A percentile compares a stretch with the other conserved stretches of the same genome.
Conservation (phyloP, 208 protist species). For the Trypanosoma mega region DNA sequence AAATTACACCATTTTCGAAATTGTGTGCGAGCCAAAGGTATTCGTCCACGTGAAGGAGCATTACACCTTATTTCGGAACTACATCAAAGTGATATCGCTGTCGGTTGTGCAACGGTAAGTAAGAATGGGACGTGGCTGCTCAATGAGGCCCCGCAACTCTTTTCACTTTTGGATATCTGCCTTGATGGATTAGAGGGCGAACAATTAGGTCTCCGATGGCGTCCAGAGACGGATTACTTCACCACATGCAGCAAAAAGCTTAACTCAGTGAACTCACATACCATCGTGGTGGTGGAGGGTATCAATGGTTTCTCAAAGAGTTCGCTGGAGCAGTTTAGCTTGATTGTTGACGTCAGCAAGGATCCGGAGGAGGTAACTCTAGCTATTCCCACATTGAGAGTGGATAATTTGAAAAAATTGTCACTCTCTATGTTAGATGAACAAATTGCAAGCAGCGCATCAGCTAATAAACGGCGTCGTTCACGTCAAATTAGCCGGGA, state of each 20-base stretch:
- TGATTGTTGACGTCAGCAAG: slow-evolving; percentile 69
- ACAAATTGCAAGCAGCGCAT: not conserved
- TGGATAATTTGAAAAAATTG: slow-evolving; percentile 45
- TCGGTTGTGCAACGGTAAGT: slow-evolving; percentile 85
- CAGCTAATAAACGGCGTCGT: not conserved
- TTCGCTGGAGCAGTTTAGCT: slow-evolving; percentile 70
- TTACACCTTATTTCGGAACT: slow-evolving; percentile 71
- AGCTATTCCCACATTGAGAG: slow-evolving; percentile 34
- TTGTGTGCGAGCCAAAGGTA: slow-evolving; percentile 42
- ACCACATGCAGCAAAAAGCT: slow-evolving; percentile 63
- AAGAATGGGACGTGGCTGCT: slow-evolving; percentile 81
- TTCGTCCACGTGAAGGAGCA: slow-evolving; percentile 53
- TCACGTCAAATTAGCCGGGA: slow-evolving; percentile 1
- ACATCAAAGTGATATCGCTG: slow-evolving; percentile 63
- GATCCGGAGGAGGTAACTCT: slow-evolving; percentile 43
- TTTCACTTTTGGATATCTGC: slow-evolving; percentile 64
- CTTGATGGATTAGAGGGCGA: slow-evolving; percentile 78
- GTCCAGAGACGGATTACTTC: slow-evolving; percentile 89
- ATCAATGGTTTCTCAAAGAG: slow-evolving; percentile 80
- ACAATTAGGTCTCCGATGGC: slow-evolving; percentile 49
- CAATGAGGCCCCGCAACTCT: slow-evolving; percentile 54
- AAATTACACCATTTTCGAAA: slow-evolving; percentile 72
- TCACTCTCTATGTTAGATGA: slow-evolving; percentile 56
- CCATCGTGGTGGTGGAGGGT: slow-evolving; percentile 79
- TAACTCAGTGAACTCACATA: slow-evolving; percentile 48